Evolutionary conservation across 2,329 filamentous ascomycete genomes (phyloP).

Genomic region (Penicillium palitans): DNA sequence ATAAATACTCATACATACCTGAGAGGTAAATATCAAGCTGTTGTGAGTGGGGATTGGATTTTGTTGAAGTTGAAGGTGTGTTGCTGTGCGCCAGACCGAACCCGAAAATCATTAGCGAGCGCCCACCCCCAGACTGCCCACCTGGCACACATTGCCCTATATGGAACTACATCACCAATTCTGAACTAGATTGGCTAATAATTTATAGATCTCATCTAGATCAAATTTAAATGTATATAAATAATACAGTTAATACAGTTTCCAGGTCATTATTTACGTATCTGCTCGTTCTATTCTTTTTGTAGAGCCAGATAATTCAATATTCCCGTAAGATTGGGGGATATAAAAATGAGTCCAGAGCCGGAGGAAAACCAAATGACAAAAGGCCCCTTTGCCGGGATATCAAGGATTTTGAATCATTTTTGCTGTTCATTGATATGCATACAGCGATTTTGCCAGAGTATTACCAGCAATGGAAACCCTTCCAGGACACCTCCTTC

Average conservation of each 20-base stretch:
- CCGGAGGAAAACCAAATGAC: constrained; percentile 23
- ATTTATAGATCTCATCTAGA: constrained; percentile 8
- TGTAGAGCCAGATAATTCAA: constrained; percentile 10
- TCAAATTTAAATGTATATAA: neutral
- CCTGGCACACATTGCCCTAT: constrained; percentile 31
- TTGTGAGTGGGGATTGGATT: constrained; percentile 40
- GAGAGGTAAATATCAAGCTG: constrained; percentile 33
- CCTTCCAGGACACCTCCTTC: constrained; percentile 44
- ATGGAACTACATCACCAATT: constrained; percentile 14
- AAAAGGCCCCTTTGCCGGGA: constrained; percentile 31
- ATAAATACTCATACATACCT: constrained; percentile 35
- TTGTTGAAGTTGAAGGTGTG: constrained; percentile 41
- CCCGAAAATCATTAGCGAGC: constrained; percentile 49
- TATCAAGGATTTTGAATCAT: constrained; percentile 47
- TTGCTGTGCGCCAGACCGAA: constrained; percentile 43
- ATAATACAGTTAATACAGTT: constrained; percentile 10
- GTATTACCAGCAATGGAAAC: constrained; percentile 41
- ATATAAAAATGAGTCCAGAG: constrained; percentile 22
- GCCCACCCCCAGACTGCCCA: constrained; percentile 32
- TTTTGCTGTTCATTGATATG: constrained; percentile 45
- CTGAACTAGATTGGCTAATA: constrained; percentile 1
- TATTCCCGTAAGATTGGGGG: constrained; percentile 6
- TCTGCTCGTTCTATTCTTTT: constrained; percentile 15
- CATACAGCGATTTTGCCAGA: constrained; percentile 44
- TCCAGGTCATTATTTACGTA: constrained; percentile 13